phyloP scores from a whole-genome alignment of 164 flowering plant genomes.

The Magnolia changhungtana region DNA sequence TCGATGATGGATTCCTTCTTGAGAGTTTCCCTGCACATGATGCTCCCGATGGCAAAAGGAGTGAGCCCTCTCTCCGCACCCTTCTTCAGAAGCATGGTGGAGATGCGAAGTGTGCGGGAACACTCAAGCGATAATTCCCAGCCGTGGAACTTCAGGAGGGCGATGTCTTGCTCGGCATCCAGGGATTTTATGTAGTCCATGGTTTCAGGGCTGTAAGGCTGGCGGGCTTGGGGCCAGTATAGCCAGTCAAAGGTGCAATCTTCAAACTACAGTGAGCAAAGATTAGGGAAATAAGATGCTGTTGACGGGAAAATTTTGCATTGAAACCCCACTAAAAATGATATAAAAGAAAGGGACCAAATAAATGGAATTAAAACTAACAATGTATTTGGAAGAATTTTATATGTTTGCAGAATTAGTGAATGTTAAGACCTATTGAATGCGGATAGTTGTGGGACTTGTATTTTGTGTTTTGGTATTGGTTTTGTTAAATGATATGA shows the following conservation, averaged over 20 bases:
- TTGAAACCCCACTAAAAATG: no score
- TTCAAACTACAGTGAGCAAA: constrained; percentile 51
- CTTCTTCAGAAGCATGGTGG: constrained; percentile 84
- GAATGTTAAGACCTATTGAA: no score
- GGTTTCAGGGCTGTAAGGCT: constrained; percentile 46
- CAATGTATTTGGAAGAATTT: no score
- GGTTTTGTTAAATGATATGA: no score
- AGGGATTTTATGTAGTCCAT: constrained; percentile 59
- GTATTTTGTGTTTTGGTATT: no score
- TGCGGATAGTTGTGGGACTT: no score
- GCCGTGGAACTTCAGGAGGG: constrained; percentile 52
- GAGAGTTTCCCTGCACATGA: constrained; percentile 66
- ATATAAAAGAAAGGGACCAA: no score
- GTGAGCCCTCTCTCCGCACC: constrained; percentile 64
- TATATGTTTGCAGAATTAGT: no score
- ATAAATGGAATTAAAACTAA: not conserved
- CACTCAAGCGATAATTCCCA: constrained; percentile 55
- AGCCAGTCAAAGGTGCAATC: constrained; percentile 87
- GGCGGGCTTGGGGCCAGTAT: constrained; percentile 77
- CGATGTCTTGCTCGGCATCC: constrained; percentile 70
- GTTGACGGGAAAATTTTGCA: no score
- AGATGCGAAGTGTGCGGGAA: constrained; percentile 56
- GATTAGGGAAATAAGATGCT: not conserved
- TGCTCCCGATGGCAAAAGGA: constrained; percentile 63
- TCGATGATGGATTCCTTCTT: constrained; percentile 64